Evolutionary conservation across 805 yeast species (phyloP).

Genomic region (Myxozyma udenii): DNA sequence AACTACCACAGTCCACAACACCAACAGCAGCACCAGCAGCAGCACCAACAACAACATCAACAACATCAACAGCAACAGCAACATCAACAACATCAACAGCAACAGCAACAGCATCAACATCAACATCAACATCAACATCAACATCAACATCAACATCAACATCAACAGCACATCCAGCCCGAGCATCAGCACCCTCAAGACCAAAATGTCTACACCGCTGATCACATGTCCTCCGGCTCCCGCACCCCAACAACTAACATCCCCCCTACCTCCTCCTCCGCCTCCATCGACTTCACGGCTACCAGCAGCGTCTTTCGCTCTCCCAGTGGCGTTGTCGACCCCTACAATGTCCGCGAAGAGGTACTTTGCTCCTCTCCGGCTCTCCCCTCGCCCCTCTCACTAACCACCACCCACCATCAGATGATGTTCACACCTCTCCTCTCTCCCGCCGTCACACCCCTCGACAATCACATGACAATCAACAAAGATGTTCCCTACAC

Average conservation of each 20-base stretch:
- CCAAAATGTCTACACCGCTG: background rate
- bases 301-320: conserved; percentile 13
- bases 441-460: conserved; percentile 72
- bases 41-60: background rate
- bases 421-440: conserved; percentile 63
- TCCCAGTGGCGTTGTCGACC: conserved; percentile 22
- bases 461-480: conserved; percentile 38
- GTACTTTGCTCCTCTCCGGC: conserved; percentile 1
- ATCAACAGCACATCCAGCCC: background rate
- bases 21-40: conserved; percentile 7
- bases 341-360: conserved; percentile 15
- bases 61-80: conserved; percentile 3
- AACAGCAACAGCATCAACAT: conserved; percentile 2
- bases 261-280: conserved; percentile 30
- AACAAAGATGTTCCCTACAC: conserved; percentile 14
- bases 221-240: background rate
- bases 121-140: background rate
- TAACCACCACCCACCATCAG: background rate
- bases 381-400: background rate
- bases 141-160: conserved; percentile 8
- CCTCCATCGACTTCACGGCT: conserved; percentile 6
- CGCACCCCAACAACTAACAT: conserved; percentile 4
- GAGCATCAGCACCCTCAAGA: too few species aligned
- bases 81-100: conserved; percentile 4
- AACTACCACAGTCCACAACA: conserved; percentile 5